Evolutionary conservation across 257 asterid genomes (phyloP).

Genomic region (Hygrophila difformis): DNA sequence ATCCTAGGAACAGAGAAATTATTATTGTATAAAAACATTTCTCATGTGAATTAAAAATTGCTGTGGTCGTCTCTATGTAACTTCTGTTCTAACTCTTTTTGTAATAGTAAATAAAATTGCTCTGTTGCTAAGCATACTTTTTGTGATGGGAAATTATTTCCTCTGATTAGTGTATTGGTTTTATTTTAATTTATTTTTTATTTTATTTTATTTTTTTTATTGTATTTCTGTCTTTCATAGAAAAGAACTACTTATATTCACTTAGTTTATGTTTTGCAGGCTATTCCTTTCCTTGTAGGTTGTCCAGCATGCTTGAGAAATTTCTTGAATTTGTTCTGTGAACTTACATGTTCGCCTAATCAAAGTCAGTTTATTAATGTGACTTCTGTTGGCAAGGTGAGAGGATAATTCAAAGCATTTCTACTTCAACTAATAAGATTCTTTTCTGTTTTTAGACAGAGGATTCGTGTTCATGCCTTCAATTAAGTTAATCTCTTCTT

Average conservation of each 20-base stretch:
- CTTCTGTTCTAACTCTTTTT: no score
- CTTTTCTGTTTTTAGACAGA: not conserved
- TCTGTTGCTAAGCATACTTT: not conserved
- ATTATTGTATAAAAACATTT: no score
- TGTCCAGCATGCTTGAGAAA: constrained; percentile 99
- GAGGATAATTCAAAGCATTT: no score
- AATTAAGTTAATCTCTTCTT: not conserved
- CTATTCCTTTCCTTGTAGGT: constrained; percentile 96
- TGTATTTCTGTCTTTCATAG: not conserved
- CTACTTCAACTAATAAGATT: constrained; percentile 14
- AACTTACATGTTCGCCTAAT: constrained; percentile 94
- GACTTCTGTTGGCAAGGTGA: constrained; percentile 69
- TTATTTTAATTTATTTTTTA: no score
- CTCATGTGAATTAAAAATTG: no score
- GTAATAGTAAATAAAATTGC: no score
- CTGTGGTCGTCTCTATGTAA: no score
- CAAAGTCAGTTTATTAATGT: constrained; percentile 97
- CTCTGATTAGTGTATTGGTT: no score
- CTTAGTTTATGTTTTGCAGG: constrained; percentile 53
- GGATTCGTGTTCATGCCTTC: no score
- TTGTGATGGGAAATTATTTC: not conserved
- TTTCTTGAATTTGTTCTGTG: constrained; percentile 95
- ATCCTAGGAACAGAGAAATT: no score
- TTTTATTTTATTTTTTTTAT: not conserved
- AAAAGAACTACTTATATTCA: constrained; percentile 17